A percentile compares a stretch with the other conserved stretches of the same genome.
These are phyloP conservation scores for Aphanocladium album DNA, from an alignment of 2,329 filamentous ascomycete species.

Conservation along the genomic window DNA sequence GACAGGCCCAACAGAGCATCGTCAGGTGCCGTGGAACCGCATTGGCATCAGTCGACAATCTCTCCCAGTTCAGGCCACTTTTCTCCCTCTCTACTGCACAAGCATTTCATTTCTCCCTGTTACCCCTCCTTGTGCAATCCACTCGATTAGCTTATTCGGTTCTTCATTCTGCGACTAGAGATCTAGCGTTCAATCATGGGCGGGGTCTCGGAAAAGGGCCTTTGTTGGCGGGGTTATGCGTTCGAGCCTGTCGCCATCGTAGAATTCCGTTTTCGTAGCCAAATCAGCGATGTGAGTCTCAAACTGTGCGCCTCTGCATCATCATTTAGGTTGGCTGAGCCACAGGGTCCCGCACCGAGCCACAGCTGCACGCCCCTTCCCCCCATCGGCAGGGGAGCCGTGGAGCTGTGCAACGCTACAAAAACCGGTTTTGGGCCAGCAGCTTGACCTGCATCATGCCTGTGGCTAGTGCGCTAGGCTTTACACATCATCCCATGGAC, in stretches of 20 bases:
- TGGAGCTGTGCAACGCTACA: background rate
- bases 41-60: background rate
- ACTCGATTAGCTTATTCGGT: background rate
- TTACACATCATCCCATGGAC: background rate
- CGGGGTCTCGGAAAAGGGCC: background rate
- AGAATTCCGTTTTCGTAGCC: background rate
- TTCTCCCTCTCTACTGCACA: background rate
- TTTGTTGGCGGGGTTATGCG: background rate
- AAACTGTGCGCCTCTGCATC: background rate
- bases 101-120: background rate
- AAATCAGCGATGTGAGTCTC: conserved; percentile 11
- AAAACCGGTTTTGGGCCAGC: conserved; percentile 4
- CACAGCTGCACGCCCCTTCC: background rate
- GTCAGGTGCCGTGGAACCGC: background rate
- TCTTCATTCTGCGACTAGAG: background rate
- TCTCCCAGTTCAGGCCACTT: background rate
- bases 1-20: background rate
- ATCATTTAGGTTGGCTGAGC: background rate
- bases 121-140: background rate
- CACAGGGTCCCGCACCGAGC: conserved; percentile 4
- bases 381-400: background rate
- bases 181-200: background rate
- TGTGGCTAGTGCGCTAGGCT: background rate
- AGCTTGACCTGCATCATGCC: background rate
- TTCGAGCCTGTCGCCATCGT: background rate